phyloP scores from a whole-genome alignment of 306 rosid species.

The Vicia faba region DNA sequence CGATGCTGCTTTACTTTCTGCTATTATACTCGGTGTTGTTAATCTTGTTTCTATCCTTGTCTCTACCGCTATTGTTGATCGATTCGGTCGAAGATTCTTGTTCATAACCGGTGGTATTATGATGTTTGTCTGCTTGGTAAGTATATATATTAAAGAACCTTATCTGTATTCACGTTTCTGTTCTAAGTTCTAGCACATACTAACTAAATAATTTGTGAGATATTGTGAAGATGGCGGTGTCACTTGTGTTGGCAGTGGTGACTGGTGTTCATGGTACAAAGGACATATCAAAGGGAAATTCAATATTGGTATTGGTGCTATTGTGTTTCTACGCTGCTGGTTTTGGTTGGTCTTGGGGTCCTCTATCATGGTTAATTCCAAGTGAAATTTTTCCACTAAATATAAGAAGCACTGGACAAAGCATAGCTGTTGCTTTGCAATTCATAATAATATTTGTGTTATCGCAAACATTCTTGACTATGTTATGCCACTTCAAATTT shows the following conservation, averaged over 20 bases:
- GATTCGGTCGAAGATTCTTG: constrained; percentile 64
- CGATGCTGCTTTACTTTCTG: constrained; percentile 56
- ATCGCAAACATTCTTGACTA: constrained; percentile 67
- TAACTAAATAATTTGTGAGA: background rate
- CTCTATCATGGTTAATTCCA: constrained; percentile 68
- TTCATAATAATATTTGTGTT: constrained; percentile 49
- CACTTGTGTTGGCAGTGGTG: constrained; percentile 46
- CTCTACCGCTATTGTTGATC: constrained; percentile 60
- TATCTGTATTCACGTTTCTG: no score
- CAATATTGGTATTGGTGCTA: constrained; percentile 52
- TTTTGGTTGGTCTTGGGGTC: constrained; percentile 95
- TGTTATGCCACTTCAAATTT: constrained; percentile 71
- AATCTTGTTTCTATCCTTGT: constrained; percentile 49
- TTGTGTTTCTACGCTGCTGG: constrained; percentile 59
- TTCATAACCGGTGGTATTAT: constrained; percentile 63
- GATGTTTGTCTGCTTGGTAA: constrained; percentile 61
- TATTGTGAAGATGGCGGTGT: constrained; percentile 54
- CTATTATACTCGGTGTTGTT: constrained; percentile 60
- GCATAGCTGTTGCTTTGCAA: constrained; percentile 54
- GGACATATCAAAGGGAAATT: constrained; percentile 50
- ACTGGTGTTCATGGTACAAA: constrained; percentile 53
- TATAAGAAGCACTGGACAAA: constrained; percentile 66
- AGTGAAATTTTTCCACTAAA: constrained; percentile 74
- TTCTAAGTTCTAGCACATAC: background rate
- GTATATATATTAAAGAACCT: background rate